phyloP scores from a whole-genome alignment of 2,329 filamentous ascomycete species.

The Colletotrichum melonis region DNA sequence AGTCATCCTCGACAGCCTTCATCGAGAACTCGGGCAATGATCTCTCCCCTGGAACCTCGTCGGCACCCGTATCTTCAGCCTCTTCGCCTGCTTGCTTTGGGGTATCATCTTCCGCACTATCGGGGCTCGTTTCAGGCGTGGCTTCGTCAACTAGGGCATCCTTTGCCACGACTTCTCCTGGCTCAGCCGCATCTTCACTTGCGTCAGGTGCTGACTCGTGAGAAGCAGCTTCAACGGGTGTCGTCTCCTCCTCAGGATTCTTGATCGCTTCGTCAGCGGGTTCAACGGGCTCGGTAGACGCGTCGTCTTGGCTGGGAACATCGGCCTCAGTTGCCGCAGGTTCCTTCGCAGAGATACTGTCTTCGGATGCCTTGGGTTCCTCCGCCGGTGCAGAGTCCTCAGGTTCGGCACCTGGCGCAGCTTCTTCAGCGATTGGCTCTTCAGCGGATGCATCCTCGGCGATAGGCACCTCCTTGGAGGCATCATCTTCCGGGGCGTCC shows the following conservation, averaged over 20 bases:
- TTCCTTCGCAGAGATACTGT: not conserved
- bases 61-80: not conserved
- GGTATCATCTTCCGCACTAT: constrained; percentile 30
- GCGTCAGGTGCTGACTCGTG: not conserved
- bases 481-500: not conserved
- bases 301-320: not conserved
- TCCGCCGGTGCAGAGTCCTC: not conserved
- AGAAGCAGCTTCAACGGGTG: not conserved
- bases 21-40: constrained; percentile 3
- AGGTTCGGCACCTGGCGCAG: not conserved
- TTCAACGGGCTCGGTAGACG: not conserved
- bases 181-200: not conserved
- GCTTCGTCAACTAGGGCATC: not conserved
- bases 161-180: constrained; percentile 11
- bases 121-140: not conserved
- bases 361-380: not conserved
- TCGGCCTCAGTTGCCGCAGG: not conserved
- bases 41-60: not conserved
- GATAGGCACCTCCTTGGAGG: not conserved
- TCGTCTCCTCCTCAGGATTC: not conserved
- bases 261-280: not conserved
- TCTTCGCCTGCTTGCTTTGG: not conserved
- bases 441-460: constrained; percentile 1
- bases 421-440: not conserved
- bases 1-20: constrained; percentile 8